Evolutionary conservation across 768 basidiomycete genomes (phyloP).

Genomic region (Cubamyces sp.): DNA sequence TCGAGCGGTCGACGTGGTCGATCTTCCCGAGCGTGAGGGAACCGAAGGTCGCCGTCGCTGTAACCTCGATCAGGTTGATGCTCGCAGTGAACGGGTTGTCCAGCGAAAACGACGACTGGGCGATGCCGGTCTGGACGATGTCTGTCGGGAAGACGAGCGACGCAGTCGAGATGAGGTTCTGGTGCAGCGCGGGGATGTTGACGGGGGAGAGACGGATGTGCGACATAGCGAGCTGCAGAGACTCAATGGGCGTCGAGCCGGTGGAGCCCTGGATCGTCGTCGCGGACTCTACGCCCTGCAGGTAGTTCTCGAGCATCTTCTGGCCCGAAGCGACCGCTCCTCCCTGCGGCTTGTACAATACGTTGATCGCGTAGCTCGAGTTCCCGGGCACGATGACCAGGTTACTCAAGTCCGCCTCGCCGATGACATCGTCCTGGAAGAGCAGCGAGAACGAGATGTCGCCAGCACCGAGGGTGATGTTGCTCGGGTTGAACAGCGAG

Average conservation of each 20-base stretch:
- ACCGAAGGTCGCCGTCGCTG: constrained; percentile 57
- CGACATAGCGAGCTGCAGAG: constrained; percentile 63
- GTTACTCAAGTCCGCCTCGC: constrained; percentile 60
- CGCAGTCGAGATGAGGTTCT: constrained; percentile 60
- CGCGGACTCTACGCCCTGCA: constrained; percentile 62
- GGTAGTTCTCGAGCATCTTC: constrained; percentile 62
- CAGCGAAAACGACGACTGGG: constrained; percentile 59
- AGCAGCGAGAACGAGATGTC: constrained; percentile 64
- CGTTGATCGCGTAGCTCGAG: constrained; percentile 58
- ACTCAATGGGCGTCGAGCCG: constrained; percentile 60
- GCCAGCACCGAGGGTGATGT: constrained; percentile 49
- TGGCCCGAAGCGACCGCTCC: constrained; percentile 56
- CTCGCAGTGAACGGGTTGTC: constrained; percentile 75
- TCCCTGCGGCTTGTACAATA: constrained; percentile 64
- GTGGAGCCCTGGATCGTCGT: constrained; percentile 60
- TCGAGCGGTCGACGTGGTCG: constrained; percentile 55
- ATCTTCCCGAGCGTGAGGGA: constrained; percentile 62
- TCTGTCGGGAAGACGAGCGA: constrained; percentile 63
- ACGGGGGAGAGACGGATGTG: constrained; percentile 63
- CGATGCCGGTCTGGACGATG: constrained; percentile 63
- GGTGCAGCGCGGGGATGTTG: constrained; percentile 64
- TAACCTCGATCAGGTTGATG: constrained; percentile 62
- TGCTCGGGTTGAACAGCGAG: constrained; percentile 64
- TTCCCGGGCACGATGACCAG: constrained; percentile 64
- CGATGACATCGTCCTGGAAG: constrained; percentile 61